Base-by-base conservation (phyloP, 2,329 filamentous ascomycete genomes). In the Pseudogymnoascus sp. region DNA sequence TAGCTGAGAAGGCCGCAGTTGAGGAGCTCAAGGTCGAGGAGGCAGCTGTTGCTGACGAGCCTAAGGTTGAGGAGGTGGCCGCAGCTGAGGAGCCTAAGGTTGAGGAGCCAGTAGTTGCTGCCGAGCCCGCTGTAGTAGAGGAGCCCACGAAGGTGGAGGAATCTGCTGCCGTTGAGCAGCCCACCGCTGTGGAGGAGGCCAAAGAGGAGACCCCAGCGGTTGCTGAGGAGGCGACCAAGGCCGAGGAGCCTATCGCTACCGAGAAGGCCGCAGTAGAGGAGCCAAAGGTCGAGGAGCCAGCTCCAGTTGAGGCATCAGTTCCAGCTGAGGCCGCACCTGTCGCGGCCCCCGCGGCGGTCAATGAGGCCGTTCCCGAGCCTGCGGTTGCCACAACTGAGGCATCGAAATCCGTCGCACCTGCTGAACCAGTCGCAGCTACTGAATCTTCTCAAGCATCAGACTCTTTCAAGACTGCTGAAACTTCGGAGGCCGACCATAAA, bases 401-500 rank as follows among this genome's bases (percentile, higher is more conserved):
- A 32, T 32, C 30, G 30, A 25, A 41, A 20, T 41, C 38, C 11
- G 16, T 41, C 38, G 4, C 18, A 1, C 8, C 18, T 2, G 8
- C 38, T 5, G 38, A 41, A 22, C 18, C 38, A 11, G 38, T 12
- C 18, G 4, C 39, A 8, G 38, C 38, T 5, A 12, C 39, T n/a
- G 39, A 25, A 12, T 43, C 38, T 8, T 41, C 47, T 7, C 25
- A 54, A 32, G 47, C 47, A 54, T 54, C 47, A 4, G 47, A 16
- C 25, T 54, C 47, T 2, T 54, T 54, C 47, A 54, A 54, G 28
- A 54, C 47, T 32, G 47, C 47, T 32, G 47, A 54, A 12, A 54
- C 47, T 32, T 54, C 47, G n/a, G 47, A 54, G 18, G 47, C 47
- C 47, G 47, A 54, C 16, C 47, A 54, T n/a, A 54, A 54, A 5